These are phyloP conservation scores for Schizochytrium sp. DNA, from an alignment of 108 stramenopile genomes.

Conservation along the genomic window DNA sequence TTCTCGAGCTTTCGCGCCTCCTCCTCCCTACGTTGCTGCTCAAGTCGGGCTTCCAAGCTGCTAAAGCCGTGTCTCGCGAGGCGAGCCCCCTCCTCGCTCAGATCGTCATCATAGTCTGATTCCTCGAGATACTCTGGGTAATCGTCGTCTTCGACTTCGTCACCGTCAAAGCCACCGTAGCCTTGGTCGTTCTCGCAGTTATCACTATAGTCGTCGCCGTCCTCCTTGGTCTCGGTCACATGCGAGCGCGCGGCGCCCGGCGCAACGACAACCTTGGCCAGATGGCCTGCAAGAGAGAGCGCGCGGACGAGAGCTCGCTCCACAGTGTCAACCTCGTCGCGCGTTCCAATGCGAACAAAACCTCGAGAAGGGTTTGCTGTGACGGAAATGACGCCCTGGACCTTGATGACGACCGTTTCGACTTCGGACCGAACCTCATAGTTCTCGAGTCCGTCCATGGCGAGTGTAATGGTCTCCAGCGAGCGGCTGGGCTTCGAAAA, in stretches of 20 bases:
- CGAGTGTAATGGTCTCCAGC: background rate
- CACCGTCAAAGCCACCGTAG: background rate
- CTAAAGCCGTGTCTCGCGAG: background rate
- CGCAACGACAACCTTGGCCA: background rate
- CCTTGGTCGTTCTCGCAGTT: background rate
- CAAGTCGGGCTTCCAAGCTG: background rate
- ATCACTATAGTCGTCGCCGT: background rate
- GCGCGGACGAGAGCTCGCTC: background rate
- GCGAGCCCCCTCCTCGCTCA: background rate
- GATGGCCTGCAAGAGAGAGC: background rate
- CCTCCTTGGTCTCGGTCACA: background rate
- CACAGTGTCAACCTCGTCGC: background rate
- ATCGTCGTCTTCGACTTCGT: background rate
- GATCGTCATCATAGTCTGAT: background rate
- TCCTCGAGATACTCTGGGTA: conserved; percentile 11
- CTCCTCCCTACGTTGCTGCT: conserved; percentile 8
- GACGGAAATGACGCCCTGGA: background rate
- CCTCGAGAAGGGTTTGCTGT: background rate
- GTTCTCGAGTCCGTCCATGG: background rate
- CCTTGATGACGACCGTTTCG: background rate
- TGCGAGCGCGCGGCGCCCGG: background rate
- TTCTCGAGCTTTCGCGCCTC: background rate
- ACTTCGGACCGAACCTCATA: background rate
- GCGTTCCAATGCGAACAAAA: background rate
- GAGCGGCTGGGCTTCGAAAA: background rate